Base-by-base conservation (phyloP, 139 green algal species). In the Tetraselmis chui region DNA sequence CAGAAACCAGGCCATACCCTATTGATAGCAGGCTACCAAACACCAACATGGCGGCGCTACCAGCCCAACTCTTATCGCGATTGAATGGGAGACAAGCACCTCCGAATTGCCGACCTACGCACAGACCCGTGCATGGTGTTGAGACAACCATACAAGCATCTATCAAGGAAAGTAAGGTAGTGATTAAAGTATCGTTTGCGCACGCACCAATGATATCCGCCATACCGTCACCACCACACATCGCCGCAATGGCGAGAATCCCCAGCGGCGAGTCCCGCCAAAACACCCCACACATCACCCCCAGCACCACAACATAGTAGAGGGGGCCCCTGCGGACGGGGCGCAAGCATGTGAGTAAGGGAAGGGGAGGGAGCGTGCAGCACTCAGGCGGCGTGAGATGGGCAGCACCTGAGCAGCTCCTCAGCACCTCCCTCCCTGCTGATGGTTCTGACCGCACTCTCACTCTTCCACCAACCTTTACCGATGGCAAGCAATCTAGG, bases 171-270 rank as follows among this genome's bases (percentile, higher is more conserved):
- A 25, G 31, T 2, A 23, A 74, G 45, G 11, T 67, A 74, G 1
- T 24, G 25, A 76, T 76, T 23, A 80, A 77, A 31, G 59, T 29
- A 22, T 23, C 59, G 29, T 93, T 92, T 79, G 91, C 90, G 2
- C 89, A 86, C 23, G 96, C 88, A 0, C 96, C 96, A 1, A 97
- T 90, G 29, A 99, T 96, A 85, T 99, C 96, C 27, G 96, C 96
- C 59, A 99, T 82, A 0, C 95, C 95, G 81, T 98, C 95, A 0
- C 95, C 95, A 5, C 91, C 95, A 78, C 95, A 98, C 95, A 98
- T 97, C 59, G 97, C 86, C 26, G 87, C 84, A 2, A 93, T 76
- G 2, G 87, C 87, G 22, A 92, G 59, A 23, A 93, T 67, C 2
- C 86, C 88, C 31, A 91, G 79, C 1, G 88, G 85, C 1, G 85